Conservation (phyloP, 305 asterid genomes). For the Fraxinus latifolia region DNA sequence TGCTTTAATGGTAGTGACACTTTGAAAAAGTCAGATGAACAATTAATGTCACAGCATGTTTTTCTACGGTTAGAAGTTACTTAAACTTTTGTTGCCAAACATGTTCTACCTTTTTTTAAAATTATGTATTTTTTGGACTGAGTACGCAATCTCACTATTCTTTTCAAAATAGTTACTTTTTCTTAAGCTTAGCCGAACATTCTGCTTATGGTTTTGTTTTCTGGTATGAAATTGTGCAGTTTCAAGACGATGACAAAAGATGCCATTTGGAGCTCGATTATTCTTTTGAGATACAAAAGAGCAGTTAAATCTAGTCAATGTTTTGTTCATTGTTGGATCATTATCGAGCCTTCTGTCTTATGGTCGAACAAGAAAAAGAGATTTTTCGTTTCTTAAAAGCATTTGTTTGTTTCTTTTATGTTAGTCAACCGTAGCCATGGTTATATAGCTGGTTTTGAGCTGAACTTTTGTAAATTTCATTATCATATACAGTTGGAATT, state of each 20-base stretch:
- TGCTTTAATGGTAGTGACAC: neutral
- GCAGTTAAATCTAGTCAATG: constrained; percentile 24
- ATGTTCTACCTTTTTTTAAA: neutral
- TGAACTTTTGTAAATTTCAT: neutral
- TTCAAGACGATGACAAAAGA: constrained; percentile 65
- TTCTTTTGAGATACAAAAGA: constrained; percentile 60
- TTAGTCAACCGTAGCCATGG: neutral
- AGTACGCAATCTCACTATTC: neutral
- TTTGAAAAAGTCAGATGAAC: neutral
- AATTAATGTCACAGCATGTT: neutral
- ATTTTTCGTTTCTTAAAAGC: neutral
- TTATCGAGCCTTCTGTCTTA: neutral
- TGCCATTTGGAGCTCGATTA: constrained; percentile 64
- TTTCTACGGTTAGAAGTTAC: neutral
- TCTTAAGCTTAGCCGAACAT: neutral
- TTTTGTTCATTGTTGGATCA: neutral
- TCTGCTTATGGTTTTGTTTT: constrained; percentile 1
- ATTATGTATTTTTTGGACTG: neutral
- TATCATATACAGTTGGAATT: neutral
- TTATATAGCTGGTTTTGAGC: neutral
- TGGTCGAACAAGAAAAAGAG: neutral
- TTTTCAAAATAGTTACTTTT: neutral
- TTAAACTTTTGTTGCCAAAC: neutral
- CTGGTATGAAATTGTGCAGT: constrained; percentile 42
- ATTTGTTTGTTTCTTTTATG: neutral